A percentile compares a stretch with the other conserved stretches of the same genome.
These are phyloP conservation scores for Euphorbia peplus DNA, from an alignment of 345 rosid genomes.

Conservation along the genomic window DNA sequence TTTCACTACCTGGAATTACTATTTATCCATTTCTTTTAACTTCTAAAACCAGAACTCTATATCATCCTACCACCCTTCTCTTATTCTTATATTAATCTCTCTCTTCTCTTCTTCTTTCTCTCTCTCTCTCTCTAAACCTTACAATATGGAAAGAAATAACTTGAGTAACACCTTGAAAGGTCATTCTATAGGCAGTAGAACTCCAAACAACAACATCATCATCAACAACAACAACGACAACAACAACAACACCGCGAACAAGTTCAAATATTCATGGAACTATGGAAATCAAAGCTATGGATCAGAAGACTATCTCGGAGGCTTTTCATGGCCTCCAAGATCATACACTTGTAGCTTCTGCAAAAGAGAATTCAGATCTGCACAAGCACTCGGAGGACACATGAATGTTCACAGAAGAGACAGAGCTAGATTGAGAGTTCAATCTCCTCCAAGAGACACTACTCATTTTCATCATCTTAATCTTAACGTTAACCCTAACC, in stretches of 20 bases:
- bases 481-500: constrained; percentile 40
- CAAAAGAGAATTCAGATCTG: constrained; percentile 87
- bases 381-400: constrained; percentile 98
- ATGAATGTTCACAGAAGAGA: constrained; percentile 96
- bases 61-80: constrained; percentile 9
- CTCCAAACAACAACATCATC: constrained; percentile 30
- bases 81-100: constrained; percentile 5
- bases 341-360: constrained; percentile 93
- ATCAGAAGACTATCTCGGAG: constrained; percentile 56
- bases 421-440: constrained; percentile 72
- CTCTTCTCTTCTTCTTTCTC: not conserved
- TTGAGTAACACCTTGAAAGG: constrained; percentile 44
- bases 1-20: not conserved
- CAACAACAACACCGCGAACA: constrained; percentile 20
- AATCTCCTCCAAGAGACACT: constrained; percentile 54
- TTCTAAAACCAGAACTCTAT: constrained; percentile 12
- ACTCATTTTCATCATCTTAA: constrained; percentile 48
- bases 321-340: constrained; percentile 94
- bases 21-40: not conserved
- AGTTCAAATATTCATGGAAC: constrained; percentile 38
- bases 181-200: constrained; percentile 18
- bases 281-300: constrained; percentile 32
- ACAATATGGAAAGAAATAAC: constrained; percentile 43
- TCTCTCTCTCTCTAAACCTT: not conserved
- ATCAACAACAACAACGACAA: constrained; percentile 10